phyloP scores from a whole-genome alignment of 2,329 filamentous ascomycete genomes.

The Madurella mycetomatis region DNA sequence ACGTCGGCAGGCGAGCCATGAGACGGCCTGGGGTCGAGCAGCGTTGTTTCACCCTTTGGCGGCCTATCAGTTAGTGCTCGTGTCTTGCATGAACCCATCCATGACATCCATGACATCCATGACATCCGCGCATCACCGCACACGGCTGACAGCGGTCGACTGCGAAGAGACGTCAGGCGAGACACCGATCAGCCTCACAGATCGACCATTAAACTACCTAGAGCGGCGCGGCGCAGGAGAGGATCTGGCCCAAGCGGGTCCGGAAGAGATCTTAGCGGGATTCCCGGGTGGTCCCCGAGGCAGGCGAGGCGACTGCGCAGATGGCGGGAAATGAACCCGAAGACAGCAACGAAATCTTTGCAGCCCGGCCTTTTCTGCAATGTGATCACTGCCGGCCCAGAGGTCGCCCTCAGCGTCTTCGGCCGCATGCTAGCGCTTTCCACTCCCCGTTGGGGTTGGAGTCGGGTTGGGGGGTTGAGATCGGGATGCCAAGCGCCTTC shows the following conservation, averaged over 20 bases:
- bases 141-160: conserved; percentile 1
- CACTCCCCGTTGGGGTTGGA: neutral
- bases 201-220: conserved; percentile 2
- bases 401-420: neutral
- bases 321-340: neutral
- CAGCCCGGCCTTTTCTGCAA: neutral
- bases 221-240: conserved; percentile 1
- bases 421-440: neutral
- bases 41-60: conserved; percentile 23
- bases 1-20: conserved; percentile 21
- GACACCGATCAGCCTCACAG: neutral
- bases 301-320: neutral
- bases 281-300: neutral
- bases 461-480: neutral
- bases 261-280: conserved; percentile 10
- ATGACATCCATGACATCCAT: neutral
- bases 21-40: conserved; percentile 17
- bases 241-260: conserved; percentile 11
- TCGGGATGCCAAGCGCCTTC: conserved; percentile 3
- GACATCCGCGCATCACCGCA: conserved; percentile 1
- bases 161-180: neutral
- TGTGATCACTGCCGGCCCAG: conserved; percentile 4
- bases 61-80: conserved; percentile 15
- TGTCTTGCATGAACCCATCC: conserved; percentile 17
- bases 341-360: neutral